A percentile compares a stretch with the other conserved stretches of the same genome.
phyloP scores from a whole-genome alignment of 306 rosid genomes.

The Lathyrus aphaca region DNA sequence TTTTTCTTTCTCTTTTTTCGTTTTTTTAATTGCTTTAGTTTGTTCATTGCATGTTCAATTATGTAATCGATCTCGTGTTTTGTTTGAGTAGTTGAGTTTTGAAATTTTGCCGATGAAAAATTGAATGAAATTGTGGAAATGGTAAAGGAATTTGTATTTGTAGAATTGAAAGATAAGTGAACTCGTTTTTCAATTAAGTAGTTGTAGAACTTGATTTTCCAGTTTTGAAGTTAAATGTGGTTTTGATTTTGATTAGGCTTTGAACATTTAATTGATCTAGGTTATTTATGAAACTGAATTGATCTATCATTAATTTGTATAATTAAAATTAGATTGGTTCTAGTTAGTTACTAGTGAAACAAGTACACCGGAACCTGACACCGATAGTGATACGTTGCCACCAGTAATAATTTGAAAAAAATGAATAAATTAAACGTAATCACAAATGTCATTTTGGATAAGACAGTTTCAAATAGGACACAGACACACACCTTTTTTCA shows the following conservation, averaged over 20 bases:
- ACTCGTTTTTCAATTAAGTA: slow-evolving; percentile 1
- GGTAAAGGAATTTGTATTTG: not conserved
- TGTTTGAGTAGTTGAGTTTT: not conserved
- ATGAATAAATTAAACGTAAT: too few relatives aligned
- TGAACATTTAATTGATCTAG: not conserved
- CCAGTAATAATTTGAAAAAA: too few relatives aligned
- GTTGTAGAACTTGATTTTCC: not conserved
- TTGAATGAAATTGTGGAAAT: slow-evolving; percentile 1
- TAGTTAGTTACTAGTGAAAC: not conserved
- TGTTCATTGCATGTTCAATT: not conserved
- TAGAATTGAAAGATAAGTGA: slow-evolving; percentile 8
- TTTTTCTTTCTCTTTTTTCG: not conserved
- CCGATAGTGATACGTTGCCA: too few relatives aligned
- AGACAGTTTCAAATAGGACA: too few relatives aligned
- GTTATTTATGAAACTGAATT: not conserved
- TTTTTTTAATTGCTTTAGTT: not conserved
- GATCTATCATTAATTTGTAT: not conserved
- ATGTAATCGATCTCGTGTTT: not conserved
- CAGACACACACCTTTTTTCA: too few relatives aligned
- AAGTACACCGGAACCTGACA: too few relatives aligned
- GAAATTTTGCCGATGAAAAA: not conserved
- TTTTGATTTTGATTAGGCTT: not conserved
- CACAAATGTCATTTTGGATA: too few relatives aligned
- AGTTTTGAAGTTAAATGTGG: slow-evolving; percentile 11
- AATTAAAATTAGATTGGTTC: not conserved